Evolutionary conservation across 805 yeast genomes (phyloP).

Genomic region (Candida taoyuanica): DNA sequence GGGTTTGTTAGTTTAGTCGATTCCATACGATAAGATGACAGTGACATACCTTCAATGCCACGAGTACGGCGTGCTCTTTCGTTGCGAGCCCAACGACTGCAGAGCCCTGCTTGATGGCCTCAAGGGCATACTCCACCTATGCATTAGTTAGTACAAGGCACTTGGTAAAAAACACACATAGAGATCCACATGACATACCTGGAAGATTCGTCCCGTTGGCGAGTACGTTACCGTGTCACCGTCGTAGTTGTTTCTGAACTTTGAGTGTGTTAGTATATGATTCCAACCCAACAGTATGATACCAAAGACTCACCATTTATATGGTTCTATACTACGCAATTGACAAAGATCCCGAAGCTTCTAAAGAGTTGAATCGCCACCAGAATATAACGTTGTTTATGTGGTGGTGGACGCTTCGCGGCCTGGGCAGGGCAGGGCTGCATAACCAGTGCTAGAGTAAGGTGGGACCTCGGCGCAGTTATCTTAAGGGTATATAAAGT

Average conservation of each 20-base stretch:
- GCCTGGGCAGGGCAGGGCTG: constrained; percentile 6
- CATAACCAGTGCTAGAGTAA: too few species aligned
- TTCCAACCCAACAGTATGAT: background rate
- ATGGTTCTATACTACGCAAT: too few species aligned
- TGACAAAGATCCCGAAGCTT: too few species aligned
- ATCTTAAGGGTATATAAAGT: too few species aligned
- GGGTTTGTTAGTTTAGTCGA: constrained; percentile 8
- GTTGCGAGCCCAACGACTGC: constrained; percentile 95
- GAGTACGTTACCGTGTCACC: constrained; percentile 98
- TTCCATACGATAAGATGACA: background rate
- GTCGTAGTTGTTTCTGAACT: constrained; percentile 97
- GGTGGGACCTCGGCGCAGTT: too few species aligned
- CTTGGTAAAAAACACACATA: too few species aligned
- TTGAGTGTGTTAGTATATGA: background rate
- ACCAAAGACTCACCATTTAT: too few species aligned
- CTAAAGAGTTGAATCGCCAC: constrained; percentile 8
- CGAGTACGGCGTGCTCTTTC: constrained; percentile 81
- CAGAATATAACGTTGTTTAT: too few species aligned
- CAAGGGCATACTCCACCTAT: constrained; percentile 74
- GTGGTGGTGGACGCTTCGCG: too few species aligned
- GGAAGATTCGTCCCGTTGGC: constrained; percentile 89
- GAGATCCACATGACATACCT: too few species aligned
- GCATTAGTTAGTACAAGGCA: constrained; percentile 10
- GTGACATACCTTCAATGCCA: constrained; percentile 62
- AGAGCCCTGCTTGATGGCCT: constrained; percentile 96